Evolutionary conservation across 2,329 filamentous ascomycete genomes (phyloP), one percentile per base, ranked within the genome.

Genomic region (Colletotrichum tropicicola): DNA sequence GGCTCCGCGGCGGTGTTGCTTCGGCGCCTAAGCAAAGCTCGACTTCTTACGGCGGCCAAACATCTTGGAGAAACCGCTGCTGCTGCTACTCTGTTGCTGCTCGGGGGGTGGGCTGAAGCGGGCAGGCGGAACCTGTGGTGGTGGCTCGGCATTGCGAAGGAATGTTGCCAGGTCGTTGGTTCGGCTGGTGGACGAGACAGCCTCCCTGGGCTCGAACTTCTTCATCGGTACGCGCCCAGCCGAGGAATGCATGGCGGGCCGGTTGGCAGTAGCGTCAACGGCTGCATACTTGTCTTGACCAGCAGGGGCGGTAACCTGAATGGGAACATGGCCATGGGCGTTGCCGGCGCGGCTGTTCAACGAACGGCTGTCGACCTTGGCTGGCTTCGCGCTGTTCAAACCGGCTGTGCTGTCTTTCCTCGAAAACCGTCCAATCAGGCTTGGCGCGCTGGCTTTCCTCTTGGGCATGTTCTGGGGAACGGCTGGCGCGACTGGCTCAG

Each of bases 101-200:
- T 65, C 64, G 19, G 35, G 25, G 13, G 57, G 45, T 1, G 71
- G 54, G 8, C 70, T 70, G 21, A 74, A 73, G n/a, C 72, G 62
- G 6, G 71, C 70, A 17, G 58, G 25, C 7, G 70, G 70, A 2
- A 71, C 67, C 23, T 76, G 71, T 13, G 83, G 81, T 2, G 90
- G 89, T 3, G 91, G 91, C 32, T 84, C 89, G 13, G 90, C 91
- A 70, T 88, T 88, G 56, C 85, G 87, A 30, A 96, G 78, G 74
- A 95, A 95, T 54, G 89, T 87, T 1, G 92, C 91, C 45, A 95
- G 77, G 53, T 93, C 91, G 17, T 86, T 85, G 2, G 90, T 93
- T 47, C 79, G 77, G n/a, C 77, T 77, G 6, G 74, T 75, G 4
- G 75, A 69, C n/a, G 75, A 73, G 35, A 79, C 77, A 3, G 85